Evolutionary conservation across 345 rosid genomes (phyloP), one percentile per base, ranked within the genome.

Genomic region (Turnera subulata): DNA sequence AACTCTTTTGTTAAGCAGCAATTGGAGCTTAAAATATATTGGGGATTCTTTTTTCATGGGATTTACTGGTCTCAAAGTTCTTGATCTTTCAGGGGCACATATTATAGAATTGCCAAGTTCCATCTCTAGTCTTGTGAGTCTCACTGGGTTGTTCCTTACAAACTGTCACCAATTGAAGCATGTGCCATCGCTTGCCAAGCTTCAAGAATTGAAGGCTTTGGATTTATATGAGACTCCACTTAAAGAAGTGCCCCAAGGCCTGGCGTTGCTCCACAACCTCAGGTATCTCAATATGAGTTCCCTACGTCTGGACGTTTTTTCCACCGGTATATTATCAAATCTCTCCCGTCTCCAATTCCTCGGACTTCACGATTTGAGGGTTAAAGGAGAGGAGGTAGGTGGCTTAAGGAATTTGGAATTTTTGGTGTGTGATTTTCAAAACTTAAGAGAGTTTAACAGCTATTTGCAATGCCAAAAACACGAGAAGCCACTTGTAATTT

Each of bases 211-310:
- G 56, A 19, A 44, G 57, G 46, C 38, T 56, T 62, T 66, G 68
- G 65, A 57, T 46, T 47, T 72, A n/a, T 2, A 23, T 1, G 22
- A 19, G 58, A n/a, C n/a, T 1, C 0, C 2, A 20, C n/a, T 62
- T 20, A 6, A 46, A 24, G 56, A 32, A 38, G 55, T 65, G 10
- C 76, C 76, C 10, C n/a, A 35, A 6, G 76, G 73, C 11, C 0
- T 72, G 1, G 69, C 50, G 32, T 46, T 38, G 26, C 18, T 58
- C 46, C 12, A 21, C 4, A 50, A 26, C 35, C 61, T 72, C 11
- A 43, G 5, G 40, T 63, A 67, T 46, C 69, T 43, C 23, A 43
- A 67, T 38, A 56, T 72, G 1, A 4, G 1, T 11, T 10, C 25
- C 1, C 0, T 2, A 0, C 17, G 0, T 4, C 5, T 25, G 13